phyloP scores from a whole-genome alignment of 176 grass and related monocot genomes.

The Triticum monococcum region DNA sequence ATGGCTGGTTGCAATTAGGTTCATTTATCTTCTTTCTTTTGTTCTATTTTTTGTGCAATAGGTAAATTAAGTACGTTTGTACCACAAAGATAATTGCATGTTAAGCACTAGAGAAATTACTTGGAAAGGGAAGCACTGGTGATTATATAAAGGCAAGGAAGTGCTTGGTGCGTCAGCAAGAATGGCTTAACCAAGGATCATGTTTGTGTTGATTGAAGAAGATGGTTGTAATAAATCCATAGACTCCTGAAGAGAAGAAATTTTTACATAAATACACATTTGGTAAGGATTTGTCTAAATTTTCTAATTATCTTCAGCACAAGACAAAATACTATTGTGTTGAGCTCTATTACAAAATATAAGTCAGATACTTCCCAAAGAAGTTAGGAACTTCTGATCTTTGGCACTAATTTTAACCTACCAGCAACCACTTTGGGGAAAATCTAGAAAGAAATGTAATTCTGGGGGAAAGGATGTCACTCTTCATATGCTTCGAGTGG shows the following conservation, averaged over 20 bases:
- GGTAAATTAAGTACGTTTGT: not conserved
- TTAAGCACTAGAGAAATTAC: not conserved
- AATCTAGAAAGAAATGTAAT: not conserved
- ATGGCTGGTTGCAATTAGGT: no score
- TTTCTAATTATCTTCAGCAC: no score
- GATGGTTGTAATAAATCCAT: not conserved
- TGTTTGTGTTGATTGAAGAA: not conserved
- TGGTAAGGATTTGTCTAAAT: no score
- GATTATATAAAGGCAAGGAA: not conserved
- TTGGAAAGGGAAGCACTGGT: not conserved
- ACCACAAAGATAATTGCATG: not conserved
- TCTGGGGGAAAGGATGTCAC: not conserved
- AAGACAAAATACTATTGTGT: no score
- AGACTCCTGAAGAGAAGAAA: not conserved
- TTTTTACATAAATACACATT: not conserved
- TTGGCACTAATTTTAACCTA: not conserved
- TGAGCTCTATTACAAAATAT: not conserved
- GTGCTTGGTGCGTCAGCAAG: not conserved
- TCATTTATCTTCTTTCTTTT: no score
- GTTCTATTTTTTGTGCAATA: no score
- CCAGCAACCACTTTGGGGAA: not conserved
- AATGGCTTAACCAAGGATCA: not conserved
- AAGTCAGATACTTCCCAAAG: not conserved
- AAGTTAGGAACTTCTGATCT: not conserved
- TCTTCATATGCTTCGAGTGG: not conserved